Evolutionary conservation across 2,329 filamentous ascomycete species (phyloP).

Genomic region (Moelleriella libera): DNA sequence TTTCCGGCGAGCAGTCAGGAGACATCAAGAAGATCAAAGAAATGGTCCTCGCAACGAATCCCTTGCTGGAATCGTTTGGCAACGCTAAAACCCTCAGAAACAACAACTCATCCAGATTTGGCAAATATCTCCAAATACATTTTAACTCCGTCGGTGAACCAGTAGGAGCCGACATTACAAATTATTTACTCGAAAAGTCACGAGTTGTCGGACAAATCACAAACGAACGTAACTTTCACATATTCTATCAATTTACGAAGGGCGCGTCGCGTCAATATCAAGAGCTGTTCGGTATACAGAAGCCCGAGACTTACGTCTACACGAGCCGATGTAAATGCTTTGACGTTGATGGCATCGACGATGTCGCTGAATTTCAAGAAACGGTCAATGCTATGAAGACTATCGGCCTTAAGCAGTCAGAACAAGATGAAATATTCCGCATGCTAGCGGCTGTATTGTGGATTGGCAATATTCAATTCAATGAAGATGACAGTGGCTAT

Average conservation of each 20-base stretch:
- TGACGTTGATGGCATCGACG: conserved; percentile 88
- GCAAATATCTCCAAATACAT: conserved; percentile 94
- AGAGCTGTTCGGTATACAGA: conserved; percentile 79
- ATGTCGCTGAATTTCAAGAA: conserved; percentile 75
- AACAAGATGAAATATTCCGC: conserved; percentile 94
- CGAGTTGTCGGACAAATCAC: conserved; percentile 88
- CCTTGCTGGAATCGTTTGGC: conserved; percentile 90
- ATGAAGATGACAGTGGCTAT: conserved; percentile 79
- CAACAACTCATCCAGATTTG: conserved; percentile 97
- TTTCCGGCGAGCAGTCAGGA: conserved; percentile 71
- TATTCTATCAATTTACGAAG: conserved; percentile 98
- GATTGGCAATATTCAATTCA: conserved; percentile 88
- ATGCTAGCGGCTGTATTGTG: conserved; percentile 86
- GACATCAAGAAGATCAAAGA: conserved; percentile 96
- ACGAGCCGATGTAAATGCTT: conserved; percentile 90
- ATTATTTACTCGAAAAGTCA: conserved; percentile 91
- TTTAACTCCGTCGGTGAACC: conserved; percentile 89
- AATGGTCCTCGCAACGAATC: conserved; percentile 98
- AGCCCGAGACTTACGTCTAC: conserved; percentile 84
- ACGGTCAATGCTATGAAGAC: conserved; percentile 89
- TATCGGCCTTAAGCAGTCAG: conserved; percentile 74
- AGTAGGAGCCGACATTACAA: conserved; percentile 92
- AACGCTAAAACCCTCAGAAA: conserved; percentile 97
- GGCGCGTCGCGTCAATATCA: conserved; percentile 78
- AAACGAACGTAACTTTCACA: conserved; percentile 97